Evolutionary conservation across 2,329 filamentous ascomycete genomes (phyloP).

Genomic region (Pleomassaria siparia): DNA sequence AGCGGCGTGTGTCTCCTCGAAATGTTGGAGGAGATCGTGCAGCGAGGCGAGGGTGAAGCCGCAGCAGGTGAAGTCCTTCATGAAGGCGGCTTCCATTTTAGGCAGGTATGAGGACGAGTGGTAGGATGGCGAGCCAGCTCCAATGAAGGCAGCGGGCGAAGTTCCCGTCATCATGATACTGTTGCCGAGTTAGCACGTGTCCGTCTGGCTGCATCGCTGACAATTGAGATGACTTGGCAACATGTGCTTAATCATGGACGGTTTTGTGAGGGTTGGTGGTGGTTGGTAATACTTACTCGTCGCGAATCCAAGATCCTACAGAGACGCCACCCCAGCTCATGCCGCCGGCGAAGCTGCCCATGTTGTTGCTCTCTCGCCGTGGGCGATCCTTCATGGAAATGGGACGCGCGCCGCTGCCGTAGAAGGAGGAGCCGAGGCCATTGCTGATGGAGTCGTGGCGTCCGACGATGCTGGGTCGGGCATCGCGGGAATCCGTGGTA

Average conservation of each 20-base stretch:
- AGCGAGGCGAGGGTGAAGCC: slow-evolving; percentile 85
- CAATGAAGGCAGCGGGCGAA: slow-evolving; percentile 83
- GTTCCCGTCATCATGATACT: slow-evolving; percentile 88
- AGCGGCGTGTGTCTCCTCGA: slow-evolving; percentile 89
- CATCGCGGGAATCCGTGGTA: slow-evolving; percentile 32
- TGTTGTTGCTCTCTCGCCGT: slow-evolving; percentile 61
- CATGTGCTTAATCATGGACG: too few relatives aligned
- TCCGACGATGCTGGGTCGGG: slow-evolving; percentile 39
- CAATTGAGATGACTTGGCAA: too few relatives aligned
- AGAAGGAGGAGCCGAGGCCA: slow-evolving; percentile 51
- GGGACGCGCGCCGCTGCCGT: slow-evolving; percentile 59
- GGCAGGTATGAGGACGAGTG: slow-evolving; percentile 96
- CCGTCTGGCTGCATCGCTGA: slow-evolving; percentile 9
- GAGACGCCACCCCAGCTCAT: slow-evolving; percentile 98
- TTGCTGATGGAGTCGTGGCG: slow-evolving; percentile 59
- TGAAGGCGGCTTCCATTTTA: slow-evolving; percentile 95
- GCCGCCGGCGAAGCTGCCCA: slow-evolving; percentile 68
- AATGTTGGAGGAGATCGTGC: slow-evolving; percentile 94
- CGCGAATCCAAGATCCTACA: slow-evolving; percentile 93
- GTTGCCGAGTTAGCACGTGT: slow-evolving; percentile 52
- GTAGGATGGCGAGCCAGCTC: slow-evolving; percentile 90
- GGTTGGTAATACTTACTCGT: slow-evolving; percentile 74
- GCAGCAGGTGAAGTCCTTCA: slow-evolving; percentile 96
- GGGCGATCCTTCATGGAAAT: slow-evolving; percentile 62
- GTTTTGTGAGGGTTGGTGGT: slow-evolving; percentile 4